Base-by-base conservation (phyloP, 768 basidiomycete species). In the Paxillus rubicundulus region DNA sequence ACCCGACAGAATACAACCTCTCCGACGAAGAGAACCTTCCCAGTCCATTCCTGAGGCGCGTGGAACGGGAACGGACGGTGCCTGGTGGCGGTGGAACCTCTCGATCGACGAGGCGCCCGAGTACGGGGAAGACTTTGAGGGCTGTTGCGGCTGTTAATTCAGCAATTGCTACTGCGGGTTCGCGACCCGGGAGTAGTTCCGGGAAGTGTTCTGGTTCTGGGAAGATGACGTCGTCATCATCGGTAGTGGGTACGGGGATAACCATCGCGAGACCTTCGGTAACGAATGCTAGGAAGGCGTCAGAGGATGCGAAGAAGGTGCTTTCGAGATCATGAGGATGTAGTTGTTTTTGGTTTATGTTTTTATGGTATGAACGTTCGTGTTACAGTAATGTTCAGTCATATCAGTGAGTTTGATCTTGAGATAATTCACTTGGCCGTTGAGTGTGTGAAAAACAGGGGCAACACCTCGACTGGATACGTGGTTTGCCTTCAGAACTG, bases 1-100 rank as follows among this genome's bases (percentile, higher is more conserved):
- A 43, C 0, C 67, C 78, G 4, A 74, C 82, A 4, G 71, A 78
- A 52, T 92, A 90, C 60, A 84, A 91, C 65, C 60, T 86, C 9
- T 74, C 75, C 1, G 89, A 92, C 63, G 90, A 90, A 64, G 89
- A 90, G 66, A 92, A 91, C 65, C 76, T 92, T 0, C 91, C 90
- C 0, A 89, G 87, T 63, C 91, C 90, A 5, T 92, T 92, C 70
- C 64, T 92, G 39, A 87, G 86, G 63, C 75, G 80, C 45, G 68
- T 54, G 5, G 82, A 83, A 28, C 68, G 73, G 21, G 75, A 74
- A 36, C 61, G 61, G 45, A 21, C 42, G n/a, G 49, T 28, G 21
- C 47, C 28, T 42, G 55, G 53, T 5, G 17, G 40, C 17, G 44
- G 43, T 36, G 62, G 50, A 20, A 49, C 49, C 17, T 34, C 64